Conservation (phyloP, 139 green algal genomes). For the Volvox reticuliferus region DNA sequence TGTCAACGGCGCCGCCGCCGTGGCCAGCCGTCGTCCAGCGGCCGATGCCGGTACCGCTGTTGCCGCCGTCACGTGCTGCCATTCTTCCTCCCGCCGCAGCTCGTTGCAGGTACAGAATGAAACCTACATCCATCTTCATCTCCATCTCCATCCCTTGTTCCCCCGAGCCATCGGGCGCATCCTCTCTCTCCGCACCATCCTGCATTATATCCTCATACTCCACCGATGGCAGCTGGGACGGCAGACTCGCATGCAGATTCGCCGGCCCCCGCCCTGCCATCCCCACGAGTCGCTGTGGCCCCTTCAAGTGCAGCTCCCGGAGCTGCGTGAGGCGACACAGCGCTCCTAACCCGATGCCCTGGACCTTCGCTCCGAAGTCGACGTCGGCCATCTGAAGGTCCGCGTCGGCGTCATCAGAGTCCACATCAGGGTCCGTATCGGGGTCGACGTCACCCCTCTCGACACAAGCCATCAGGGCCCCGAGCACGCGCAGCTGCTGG, state of each 20-base stretch:
- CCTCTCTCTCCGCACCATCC: background rate
- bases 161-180: background rate
- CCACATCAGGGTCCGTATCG: background rate
- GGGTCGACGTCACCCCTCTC: background rate
- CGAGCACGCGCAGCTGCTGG: background rate
- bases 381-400: background rate
- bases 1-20: background rate
- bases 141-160: background rate
- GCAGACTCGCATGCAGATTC: background rate
- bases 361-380: background rate
- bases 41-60: background rate
- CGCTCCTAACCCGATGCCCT: background rate
- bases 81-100: background rate
- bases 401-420: background rate
- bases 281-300: background rate
- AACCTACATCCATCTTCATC: background rate
- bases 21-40: background rate
- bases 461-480: background rate
- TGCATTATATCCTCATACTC: background rate
- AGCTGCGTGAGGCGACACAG: background rate
- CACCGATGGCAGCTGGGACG: no score
- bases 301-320: constrained; percentile 20
- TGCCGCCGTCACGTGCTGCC: background rate
- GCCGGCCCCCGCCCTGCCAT: background rate
- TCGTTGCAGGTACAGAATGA: background rate